Conservation (phyloP, 768 basidiomycete genomes). For the Rhizopogon vesiculosus region DNA sequence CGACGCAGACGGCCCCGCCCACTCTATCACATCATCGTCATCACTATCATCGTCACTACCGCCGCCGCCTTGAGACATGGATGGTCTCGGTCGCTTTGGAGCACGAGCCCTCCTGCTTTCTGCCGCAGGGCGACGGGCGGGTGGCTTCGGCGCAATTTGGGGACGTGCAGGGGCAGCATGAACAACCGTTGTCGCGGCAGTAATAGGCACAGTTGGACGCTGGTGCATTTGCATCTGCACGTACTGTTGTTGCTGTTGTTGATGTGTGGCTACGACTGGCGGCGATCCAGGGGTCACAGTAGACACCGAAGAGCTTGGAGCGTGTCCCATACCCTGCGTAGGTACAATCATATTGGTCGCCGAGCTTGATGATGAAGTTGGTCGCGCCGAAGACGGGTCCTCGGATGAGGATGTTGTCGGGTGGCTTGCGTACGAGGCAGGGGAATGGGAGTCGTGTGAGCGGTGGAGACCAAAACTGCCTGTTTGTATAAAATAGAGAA, state of each 20-base stretch:
- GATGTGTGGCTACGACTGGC: constrained; percentile 2
- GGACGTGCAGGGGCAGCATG: background rate
- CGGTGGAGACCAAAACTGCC: constrained; percentile 8
- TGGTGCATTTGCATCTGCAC: background rate
- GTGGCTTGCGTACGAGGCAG: constrained; percentile 19
- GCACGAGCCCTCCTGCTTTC: constrained; percentile 7
- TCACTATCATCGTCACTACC: constrained; percentile 27
- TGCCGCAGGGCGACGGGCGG: background rate
- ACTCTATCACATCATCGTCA: constrained; percentile 23
- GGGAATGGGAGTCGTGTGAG: constrained; percentile 15
- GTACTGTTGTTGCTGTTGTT: background rate
- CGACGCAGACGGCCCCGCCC: constrained; percentile 9
- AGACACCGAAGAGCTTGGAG: constrained; percentile 19
- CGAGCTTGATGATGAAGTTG: constrained; percentile 9
- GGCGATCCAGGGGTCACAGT: constrained; percentile 14
- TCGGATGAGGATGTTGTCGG: constrained; percentile 10
- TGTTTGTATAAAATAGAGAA: constrained; percentile 1
- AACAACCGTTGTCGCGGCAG: background rate
- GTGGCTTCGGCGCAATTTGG: background rate
- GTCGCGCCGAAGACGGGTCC: constrained; percentile 4
- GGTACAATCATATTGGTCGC: background rate
- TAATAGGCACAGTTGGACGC: background rate
- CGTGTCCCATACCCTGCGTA: constrained; percentile 5
- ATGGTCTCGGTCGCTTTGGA: constrained; percentile 16
- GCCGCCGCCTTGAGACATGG: background rate